A percentile compares a stretch with the other conserved stretches of the same genome.
Evolutionary conservation across 179 eudicot genomes (phyloP).

Genomic region (Beta lomatogona): DNA sequence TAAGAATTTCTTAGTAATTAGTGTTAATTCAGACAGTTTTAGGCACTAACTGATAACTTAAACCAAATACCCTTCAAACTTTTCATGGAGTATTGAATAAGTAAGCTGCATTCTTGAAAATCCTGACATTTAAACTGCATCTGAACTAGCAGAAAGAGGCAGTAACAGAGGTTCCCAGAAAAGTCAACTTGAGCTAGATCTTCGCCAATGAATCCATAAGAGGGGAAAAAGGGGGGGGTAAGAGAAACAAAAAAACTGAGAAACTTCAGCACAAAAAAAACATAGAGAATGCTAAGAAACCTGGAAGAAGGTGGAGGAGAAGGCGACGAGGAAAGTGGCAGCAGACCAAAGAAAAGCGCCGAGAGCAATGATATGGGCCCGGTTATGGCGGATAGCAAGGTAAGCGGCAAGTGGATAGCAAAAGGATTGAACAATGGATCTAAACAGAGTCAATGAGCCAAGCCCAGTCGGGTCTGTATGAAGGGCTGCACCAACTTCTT

Average conservation of each 20-base stretch:
- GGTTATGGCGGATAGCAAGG: constrained; percentile 61
- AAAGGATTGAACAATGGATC: constrained; percentile 70
- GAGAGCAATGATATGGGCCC: constrained; percentile 67
- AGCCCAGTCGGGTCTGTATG: constrained; percentile 77
- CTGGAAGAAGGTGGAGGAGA: constrained; percentile 66
- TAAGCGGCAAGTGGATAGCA: constrained; percentile 85
- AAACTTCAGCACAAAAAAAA: background rate
- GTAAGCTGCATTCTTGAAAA: no score
- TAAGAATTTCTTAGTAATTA: no score
- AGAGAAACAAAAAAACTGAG: no score
- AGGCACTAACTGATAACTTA: no score
- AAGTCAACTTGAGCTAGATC: background rate
- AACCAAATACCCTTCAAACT: no score
- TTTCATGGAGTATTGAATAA: no score
- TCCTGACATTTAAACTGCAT: no score
- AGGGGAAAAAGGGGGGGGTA: no score
- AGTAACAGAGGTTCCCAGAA: no score
- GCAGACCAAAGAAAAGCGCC: constrained; percentile 85
- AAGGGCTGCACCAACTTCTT: constrained; percentile 72
- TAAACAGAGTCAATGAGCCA: constrained; percentile 70
- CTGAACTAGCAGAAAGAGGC: no score
- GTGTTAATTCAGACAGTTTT: no score
- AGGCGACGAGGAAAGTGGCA: constrained; percentile 73
- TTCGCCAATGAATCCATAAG: background rate
- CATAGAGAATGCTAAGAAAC: constrained; percentile 24